A percentile compares a stretch with the other conserved stretches of the same genome.
Evolutionary conservation across 495 filamentous ascomycete genomes (phyloP).

Genomic region (Xylaria scruposa): DNA sequence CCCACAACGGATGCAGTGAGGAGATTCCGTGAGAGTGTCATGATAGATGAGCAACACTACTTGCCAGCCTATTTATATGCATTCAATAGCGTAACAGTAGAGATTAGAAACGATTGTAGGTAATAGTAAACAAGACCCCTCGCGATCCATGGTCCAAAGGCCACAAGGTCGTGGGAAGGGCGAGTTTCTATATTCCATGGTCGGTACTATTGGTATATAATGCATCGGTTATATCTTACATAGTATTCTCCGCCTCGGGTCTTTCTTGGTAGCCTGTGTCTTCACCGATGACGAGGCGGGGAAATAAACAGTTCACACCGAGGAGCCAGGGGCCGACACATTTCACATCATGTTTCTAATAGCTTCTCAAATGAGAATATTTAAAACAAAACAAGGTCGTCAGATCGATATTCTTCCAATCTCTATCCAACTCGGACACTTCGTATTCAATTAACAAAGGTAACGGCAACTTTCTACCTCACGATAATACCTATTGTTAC

Average conservation of each 20-base stretch:
- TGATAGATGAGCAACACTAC: not conserved
- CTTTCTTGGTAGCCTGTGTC: not conserved
- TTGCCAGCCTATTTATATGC: not conserved
- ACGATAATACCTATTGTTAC: not conserved
- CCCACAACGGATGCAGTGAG: constrained; percentile 29
- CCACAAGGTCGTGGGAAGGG: not conserved
- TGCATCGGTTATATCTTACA: constrained; percentile 9
- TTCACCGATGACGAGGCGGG: constrained; percentile 15
- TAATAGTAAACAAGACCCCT: not conserved
- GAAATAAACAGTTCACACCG: constrained; percentile 15
- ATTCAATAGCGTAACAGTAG: no score
- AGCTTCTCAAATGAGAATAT: not conserved
- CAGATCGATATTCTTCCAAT: not conserved
- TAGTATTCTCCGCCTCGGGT: constrained; percentile 1
- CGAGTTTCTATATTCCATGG: constrained; percentile 7
- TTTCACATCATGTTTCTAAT: not conserved
- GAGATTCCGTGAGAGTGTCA: constrained; percentile 3
- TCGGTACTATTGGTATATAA: not conserved
- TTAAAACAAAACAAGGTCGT: not conserved
- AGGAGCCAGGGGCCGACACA: not conserved
- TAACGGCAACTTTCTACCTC: not conserved
- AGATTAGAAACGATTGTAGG: not conserved
- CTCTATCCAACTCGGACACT: no score
- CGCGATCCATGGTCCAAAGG: not conserved
- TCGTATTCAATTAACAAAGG: not conserved